phyloP scores from a whole-genome alignment of 306 rosid species.

The Prunus mongolica region DNA sequence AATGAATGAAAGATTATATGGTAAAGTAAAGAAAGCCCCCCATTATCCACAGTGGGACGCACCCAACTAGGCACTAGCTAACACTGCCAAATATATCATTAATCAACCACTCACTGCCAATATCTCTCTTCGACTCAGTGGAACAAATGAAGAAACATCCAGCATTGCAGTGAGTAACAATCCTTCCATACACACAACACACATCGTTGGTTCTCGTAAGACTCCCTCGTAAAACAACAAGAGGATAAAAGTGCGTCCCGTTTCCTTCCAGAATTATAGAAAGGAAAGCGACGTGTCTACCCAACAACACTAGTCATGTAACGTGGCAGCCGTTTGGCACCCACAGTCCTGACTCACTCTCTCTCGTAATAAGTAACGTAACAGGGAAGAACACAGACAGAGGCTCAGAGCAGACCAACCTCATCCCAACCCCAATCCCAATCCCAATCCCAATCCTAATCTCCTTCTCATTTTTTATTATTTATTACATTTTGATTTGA shows the following conservation, averaged over 20 bases:
- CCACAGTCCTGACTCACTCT: not conserved
- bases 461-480: too few species aligned
- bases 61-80: not conserved
- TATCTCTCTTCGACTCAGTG: too few species aligned
- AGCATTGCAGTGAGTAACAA: too few species aligned
- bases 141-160: too few species aligned
- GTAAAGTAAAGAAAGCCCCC: not conserved
- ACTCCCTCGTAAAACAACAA: not conserved
- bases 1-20: too few species aligned
- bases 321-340: not conserved
- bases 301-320: not conserved
- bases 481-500: too few species aligned
- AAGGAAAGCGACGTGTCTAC: not conserved
- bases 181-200: not conserved
- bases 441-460: too few species aligned
- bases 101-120: not conserved
- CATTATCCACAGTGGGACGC: not conserved
- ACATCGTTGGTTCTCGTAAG: not conserved
- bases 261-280: not conserved
- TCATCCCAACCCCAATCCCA: too few species aligned
- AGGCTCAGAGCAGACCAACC: too few species aligned
- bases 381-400: too few species aligned
- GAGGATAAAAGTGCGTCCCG: not conserved
- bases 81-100: too few species aligned
- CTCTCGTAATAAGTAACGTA: too few species aligned